A percentile compares a stretch with the other conserved stretches of the same genome.
Evolutionary conservation across 2,329 filamentous ascomycete species (phyloP).

Genomic region (Xylariaceae sp.): DNA sequence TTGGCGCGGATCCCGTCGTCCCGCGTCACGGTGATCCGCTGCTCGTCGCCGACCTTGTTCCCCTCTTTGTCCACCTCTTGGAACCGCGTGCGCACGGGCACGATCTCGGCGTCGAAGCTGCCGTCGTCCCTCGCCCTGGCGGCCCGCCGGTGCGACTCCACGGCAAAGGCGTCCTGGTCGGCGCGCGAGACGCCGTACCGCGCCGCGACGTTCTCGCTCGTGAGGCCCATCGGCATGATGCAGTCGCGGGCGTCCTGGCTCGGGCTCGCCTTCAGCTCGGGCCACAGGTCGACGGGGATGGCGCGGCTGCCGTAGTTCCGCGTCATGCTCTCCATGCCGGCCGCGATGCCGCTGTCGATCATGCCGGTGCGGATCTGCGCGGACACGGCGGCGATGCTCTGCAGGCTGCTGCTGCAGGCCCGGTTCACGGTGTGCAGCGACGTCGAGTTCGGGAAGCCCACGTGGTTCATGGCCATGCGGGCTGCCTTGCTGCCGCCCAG

Average conservation of each 20-base stretch:
- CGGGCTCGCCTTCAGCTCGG: conserved; percentile 66
- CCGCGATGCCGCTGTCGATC: conserved; percentile 77
- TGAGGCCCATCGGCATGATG: conserved; percentile 93
- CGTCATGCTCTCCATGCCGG: conserved; percentile 97
- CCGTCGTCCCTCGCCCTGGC: conserved; percentile 71
- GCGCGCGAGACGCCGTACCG: conserved; percentile 69
- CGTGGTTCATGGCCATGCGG: conserved; percentile 88
- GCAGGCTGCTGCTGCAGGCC: conserved; percentile 80
- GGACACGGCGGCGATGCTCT: conserved; percentile 76
- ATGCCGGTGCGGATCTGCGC: conserved; percentile 76
- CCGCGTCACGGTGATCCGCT: conserved; percentile 69
- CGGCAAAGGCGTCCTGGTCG: conserved; percentile 86
- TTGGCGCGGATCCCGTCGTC: conserved; percentile 83
- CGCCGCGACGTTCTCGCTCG: conserved; percentile 84
- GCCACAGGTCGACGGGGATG: conserved; percentile 85
- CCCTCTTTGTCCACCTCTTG: conserved; percentile 68
- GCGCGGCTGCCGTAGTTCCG: conserved; percentile 83
- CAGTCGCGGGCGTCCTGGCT: conserved; percentile 77
- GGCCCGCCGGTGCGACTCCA: conserved; percentile 75
- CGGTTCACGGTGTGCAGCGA: conserved; percentile 87
- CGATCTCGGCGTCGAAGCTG: conserved; percentile 77
- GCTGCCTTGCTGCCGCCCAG: conserved; percentile 90
- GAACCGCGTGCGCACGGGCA: conserved; percentile 76
- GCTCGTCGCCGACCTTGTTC: conserved; percentile 58
- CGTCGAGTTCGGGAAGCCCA: conserved; percentile 74